These are phyloP conservation scores for Ustilago trichophora DNA, from an alignment of 1,284 basidiomycete genomes.

Conservation along the genomic window DNA sequence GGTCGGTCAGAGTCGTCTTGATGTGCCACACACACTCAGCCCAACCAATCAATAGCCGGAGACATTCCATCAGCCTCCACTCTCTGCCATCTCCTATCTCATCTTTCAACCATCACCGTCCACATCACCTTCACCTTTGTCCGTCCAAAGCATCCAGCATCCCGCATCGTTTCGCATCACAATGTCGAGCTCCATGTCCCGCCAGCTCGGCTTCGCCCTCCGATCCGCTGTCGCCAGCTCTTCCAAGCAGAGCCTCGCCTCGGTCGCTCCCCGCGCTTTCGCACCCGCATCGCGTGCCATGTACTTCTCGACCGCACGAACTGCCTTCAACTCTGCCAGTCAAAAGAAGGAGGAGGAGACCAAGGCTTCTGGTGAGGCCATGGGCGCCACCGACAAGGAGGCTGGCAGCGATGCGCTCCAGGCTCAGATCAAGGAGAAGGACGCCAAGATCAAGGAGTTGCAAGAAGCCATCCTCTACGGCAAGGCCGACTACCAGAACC, in stretches of 20 bases:
- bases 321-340: constrained; percentile 14
- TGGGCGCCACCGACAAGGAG: constrained; percentile 45
- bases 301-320: constrained; percentile 37
- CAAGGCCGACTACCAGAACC: constrained; percentile 89
- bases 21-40: no score
- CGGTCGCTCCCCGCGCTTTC: constrained; percentile 15
- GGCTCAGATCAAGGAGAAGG: constrained; percentile 62
- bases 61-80: constrained; percentile 11
- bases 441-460: constrained; percentile 64
- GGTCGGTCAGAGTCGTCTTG: not conserved
- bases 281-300: constrained; percentile 14
- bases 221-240: constrained; percentile 32
- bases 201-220: constrained; percentile 34
- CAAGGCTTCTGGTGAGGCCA: constrained; percentile 49
- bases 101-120: not conserved
- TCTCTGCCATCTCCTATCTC: not conserved
- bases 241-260: constrained; percentile 29
- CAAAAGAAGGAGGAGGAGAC: constrained; percentile 52
- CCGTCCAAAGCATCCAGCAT: no score
- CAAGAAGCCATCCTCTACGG: constrained; percentile 63
- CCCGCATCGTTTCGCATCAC: not conserved
- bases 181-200: constrained; percentile 41
- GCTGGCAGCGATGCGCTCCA: constrained; percentile 33
- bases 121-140: not conserved
- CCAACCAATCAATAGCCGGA: constrained; percentile 1